A percentile compares a stretch with the other conserved stretches of the same genome.
Conservation (phyloP, 2,329 filamentous ascomycete genomes). For the Beauveria scarabaeidicola region DNA sequence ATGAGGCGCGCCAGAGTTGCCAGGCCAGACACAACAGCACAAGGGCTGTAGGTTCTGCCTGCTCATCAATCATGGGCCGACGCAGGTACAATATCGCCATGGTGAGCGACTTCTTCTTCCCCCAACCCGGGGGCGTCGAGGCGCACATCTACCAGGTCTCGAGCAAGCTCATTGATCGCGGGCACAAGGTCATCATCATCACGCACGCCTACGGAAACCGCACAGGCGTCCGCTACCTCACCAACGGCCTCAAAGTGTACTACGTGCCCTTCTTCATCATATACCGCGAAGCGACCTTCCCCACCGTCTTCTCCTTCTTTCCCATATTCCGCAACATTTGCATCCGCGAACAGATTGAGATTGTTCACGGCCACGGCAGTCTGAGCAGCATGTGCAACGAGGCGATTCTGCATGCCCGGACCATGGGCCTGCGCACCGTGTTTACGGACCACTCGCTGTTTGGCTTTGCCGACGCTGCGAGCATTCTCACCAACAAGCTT, state of each 20-base stretch:
- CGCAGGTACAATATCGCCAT: slow-evolving; percentile 67
- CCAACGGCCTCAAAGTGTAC: slow-evolving; percentile 96
- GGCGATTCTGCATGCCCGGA: slow-evolving; percentile 86
- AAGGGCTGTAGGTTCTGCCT: neutral
- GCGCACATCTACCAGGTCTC: slow-evolving; percentile 98
- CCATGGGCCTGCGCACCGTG: slow-evolving; percentile 91
- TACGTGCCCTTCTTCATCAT: slow-evolving; percentile 95
- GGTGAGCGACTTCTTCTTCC: slow-evolving; percentile 99
- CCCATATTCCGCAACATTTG: slow-evolving; percentile 96
- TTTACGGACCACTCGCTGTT: slow-evolving; percentile 98
- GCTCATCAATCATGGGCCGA: slow-evolving; percentile 35
- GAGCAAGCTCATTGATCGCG: slow-evolving; percentile 90
- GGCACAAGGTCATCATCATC: slow-evolving; percentile 96
- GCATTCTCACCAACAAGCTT: slow-evolving; percentile 93
- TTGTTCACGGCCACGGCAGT: slow-evolving; percentile 95
- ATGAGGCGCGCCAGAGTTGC: neutral
- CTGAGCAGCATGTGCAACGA: slow-evolving; percentile 91
- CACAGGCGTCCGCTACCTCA: slow-evolving; percentile 88
- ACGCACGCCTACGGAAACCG: slow-evolving; percentile 90
- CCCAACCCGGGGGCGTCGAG: slow-evolving; percentile 91
- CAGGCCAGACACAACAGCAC: neutral
- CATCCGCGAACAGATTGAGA: slow-evolving; percentile 88
- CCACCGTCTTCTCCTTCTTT: slow-evolving; percentile 97
- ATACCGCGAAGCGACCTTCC: slow-evolving; percentile 87
- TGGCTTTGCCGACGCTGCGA: slow-evolving; percentile 91